Evolutionary conservation across 371 early-diverging fungal genomes (phyloP).

Genomic region (Actinomortierella ambigua): DNA sequence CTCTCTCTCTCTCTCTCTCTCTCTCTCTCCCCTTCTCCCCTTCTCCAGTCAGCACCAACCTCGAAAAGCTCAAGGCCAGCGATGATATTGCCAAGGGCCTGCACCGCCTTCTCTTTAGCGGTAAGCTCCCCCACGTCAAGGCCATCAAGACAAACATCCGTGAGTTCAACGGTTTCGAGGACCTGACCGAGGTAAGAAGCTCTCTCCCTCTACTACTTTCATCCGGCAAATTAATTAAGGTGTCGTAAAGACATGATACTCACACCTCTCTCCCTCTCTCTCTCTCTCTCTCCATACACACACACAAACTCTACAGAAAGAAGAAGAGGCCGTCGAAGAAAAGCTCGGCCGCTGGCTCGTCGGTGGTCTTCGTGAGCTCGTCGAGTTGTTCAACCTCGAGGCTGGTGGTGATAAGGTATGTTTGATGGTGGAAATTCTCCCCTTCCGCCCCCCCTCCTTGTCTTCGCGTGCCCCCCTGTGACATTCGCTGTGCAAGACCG

Average conservation of each 20-base stretch:
- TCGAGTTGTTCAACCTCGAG: constrained; percentile 45
- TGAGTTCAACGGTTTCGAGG: constrained; percentile 33
- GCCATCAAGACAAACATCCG: constrained; percentile 33
- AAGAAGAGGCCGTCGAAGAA: constrained; percentile 35
- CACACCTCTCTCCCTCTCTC: background rate
- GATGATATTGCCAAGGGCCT: constrained; percentile 37
- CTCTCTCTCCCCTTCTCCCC: background rate
- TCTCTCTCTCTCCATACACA: background rate
- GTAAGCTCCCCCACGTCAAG: constrained; percentile 16
- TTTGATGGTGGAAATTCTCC: no score
- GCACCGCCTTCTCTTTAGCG: constrained; percentile 36
- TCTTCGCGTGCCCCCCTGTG: no score
- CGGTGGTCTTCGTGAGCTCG: constrained; percentile 39
- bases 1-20: background rate
- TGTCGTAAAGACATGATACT: background rate
- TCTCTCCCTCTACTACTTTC: background rate
- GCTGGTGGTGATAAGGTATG: constrained; percentile 44
- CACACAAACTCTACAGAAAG: constrained; percentile 18
- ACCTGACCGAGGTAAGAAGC: constrained; percentile 24
- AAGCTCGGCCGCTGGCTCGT: constrained; percentile 46
- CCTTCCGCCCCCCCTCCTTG: no score
- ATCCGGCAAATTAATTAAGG: background rate
- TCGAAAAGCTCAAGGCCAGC: constrained; percentile 38
- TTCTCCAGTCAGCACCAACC: constrained; percentile 27
- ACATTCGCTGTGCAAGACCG: no score